A percentile compares a stretch with the other conserved stretches of the same genome.
These are phyloP conservation scores for Miscanthus lutarioriparius DNA, from an alignment of 176 grass and related monocot genomes.

Conservation along the genomic window DNA sequence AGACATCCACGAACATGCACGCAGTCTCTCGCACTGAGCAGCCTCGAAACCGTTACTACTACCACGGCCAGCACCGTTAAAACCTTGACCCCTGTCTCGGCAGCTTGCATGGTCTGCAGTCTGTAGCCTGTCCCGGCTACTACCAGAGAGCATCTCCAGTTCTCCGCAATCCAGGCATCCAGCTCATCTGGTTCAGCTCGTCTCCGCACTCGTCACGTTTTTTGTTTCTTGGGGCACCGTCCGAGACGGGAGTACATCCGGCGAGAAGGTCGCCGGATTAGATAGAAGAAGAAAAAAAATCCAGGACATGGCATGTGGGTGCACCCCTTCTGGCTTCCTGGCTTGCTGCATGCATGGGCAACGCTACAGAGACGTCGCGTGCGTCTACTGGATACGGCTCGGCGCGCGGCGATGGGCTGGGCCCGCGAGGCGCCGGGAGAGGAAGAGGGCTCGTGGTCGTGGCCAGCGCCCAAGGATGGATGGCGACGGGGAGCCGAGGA, in stretches of 20 bases:
- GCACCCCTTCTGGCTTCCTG: background rate
- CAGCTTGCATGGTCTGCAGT: background rate
- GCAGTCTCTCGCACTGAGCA: background rate
- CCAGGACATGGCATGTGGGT: background rate
- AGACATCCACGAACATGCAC: background rate
- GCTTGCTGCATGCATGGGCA: background rate
- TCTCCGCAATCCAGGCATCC: background rate
- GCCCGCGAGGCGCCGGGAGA: background rate
- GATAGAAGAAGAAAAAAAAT: background rate
- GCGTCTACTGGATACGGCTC: background rate
- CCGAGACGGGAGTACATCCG: background rate
- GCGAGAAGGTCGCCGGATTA: background rate
- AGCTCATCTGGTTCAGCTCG: background rate
- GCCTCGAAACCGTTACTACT: background rate
- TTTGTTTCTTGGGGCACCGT: background rate
- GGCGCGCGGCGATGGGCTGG: too few relatives aligned
- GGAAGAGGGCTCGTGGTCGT: background rate
- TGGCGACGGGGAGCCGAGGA: background rate
- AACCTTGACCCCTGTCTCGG: constrained; percentile 7
- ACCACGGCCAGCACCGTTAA: background rate
- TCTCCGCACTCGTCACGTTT: background rate
- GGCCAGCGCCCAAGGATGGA: background rate
- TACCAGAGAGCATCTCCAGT: background rate
- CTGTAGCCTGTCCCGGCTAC: too few relatives aligned
- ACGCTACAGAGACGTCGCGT: background rate